phyloP scores from a whole-genome alignment of 176 grass and related monocot genomes.

The Stipa capillata region DNA sequence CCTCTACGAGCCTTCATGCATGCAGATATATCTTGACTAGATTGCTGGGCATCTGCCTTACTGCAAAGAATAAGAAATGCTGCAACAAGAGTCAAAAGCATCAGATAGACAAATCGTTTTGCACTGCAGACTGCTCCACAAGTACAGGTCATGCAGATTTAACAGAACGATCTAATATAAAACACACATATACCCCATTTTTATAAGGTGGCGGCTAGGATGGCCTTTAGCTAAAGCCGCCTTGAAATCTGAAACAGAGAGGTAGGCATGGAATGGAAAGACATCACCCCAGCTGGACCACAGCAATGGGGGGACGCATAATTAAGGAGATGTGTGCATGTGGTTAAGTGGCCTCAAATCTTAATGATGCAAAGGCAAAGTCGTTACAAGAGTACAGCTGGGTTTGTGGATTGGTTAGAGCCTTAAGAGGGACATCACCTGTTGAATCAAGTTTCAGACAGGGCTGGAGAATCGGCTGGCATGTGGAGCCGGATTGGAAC shows the following conservation, averaged over 20 bases:
- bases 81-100: not conserved
- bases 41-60: not conserved
- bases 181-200: too few relatives aligned
- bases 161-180: not conserved
- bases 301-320: not conserved
- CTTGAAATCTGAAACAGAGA: not conserved
- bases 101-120: not conserved
- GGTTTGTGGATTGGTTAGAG: not conserved
- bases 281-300: not conserved
- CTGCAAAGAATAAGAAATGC: not conserved
- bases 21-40: not conserved
- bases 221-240: not conserved
- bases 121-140: not conserved
- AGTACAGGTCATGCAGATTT: not conserved
- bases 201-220: constrained; percentile 4
- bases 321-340: not conserved
- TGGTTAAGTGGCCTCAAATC: not conserved
- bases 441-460: not conserved
- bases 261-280: not conserved
- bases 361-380: not conserved
- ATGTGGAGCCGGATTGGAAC: not conserved
- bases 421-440: not conserved
- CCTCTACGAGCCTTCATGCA: not conserved
- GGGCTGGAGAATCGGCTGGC: not conserved
- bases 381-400: not conserved